Evolutionary conservation across 768 basidiomycete species (phyloP), one percentile per base, ranked within the genome.

Genomic region (Jaapia argillacea): DNA sequence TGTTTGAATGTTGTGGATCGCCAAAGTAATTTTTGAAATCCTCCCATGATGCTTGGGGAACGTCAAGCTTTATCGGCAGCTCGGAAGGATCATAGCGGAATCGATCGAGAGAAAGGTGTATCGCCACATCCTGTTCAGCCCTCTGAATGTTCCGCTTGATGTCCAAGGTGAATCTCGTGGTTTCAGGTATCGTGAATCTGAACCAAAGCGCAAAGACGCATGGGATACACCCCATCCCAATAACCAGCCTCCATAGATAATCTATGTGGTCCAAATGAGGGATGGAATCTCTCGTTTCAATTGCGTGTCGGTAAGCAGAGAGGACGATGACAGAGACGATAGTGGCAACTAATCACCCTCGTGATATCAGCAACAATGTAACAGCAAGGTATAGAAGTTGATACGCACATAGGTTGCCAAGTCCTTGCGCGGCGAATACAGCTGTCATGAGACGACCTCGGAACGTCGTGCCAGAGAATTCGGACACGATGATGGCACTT

Each of bases 281-380:
- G n/a, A n/a, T n/a, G n/a, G n/a, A n/a, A n/a, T n/a, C n/a, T n/a
- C n/a, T n/a, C n/a, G 74, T 47, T 24, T 85, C 64, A 45, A 79
- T 72, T 3, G 70, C 46, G 42, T 58, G 53, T 63, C 86, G 89
- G 75, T 75, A 90, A 1, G 79, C 86, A 36, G 70, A 50, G 21
- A 79, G 73, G 42, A 81, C 61, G 51, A 86, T 69, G 52, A 81
- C 54, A 6, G 75, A 75, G 31, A 91, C 70, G 38, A 91, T 58
- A 24, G 79, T 73, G 39, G 86, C 80, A 42, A 70, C 79, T 81
- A 44, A 24, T 16, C 13, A 42, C n/a, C n/a, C n/a, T n/a, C n/a
- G n/a, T n/a, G n/a, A n/a, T n/a, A n/a, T n/a, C n/a, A n/a, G n/a
- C n/a, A n/a, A n/a, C n/a, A n/a, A n/a, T n/a, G n/a, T n/a, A n/a